phyloP scores from a whole-genome alignment of 768 basidiomycete genomes.

The Mycena kentingensis region DNA sequence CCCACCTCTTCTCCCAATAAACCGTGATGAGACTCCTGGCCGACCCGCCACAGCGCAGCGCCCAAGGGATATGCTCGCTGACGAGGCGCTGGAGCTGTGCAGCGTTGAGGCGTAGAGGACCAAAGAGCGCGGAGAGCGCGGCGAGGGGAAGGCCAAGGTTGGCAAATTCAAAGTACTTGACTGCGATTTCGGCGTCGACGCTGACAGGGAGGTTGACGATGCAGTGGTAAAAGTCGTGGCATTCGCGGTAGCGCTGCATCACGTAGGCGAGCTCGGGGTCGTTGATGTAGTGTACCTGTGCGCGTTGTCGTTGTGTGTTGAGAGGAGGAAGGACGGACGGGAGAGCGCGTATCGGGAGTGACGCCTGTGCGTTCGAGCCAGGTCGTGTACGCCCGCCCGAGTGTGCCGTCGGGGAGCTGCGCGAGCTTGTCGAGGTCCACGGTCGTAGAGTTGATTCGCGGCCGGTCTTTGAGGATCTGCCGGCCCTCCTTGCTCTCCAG shows the following conservation, averaged over 20 bases:
- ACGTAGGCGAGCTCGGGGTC: slow-evolving; percentile 97
- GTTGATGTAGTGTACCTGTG: slow-evolving; percentile 89
- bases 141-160: slow-evolving; percentile 92
- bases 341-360: slow-evolving; percentile 91
- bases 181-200: slow-evolving; percentile 87
- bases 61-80: slow-evolving; percentile 91
- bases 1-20: slow-evolving; percentile 97
- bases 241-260: slow-evolving; percentile 97
- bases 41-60: slow-evolving; percentile 76
- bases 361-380: slow-evolving; percentile 90
- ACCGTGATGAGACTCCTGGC: slow-evolving; percentile 81
- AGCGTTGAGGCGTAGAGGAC: slow-evolving; percentile 69
- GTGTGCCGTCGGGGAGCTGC: slow-evolving; percentile 72
- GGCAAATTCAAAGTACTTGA: slow-evolving; percentile 93
- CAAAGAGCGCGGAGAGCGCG: slow-evolving; percentile 75
- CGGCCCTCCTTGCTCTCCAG: slow-evolving; percentile 80
- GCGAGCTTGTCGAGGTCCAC: slow-evolving; percentile 72
- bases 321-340: slow-evolving; percentile 48
- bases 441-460: slow-evolving; percentile 75
- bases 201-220: slow-evolving; percentile 86
- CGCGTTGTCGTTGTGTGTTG: neutral
- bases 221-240: slow-evolving; percentile 97
- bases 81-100: slow-evolving; percentile 60
- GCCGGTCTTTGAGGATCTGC: slow-evolving; percentile 78
- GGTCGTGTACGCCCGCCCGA: slow-evolving; percentile 83